A percentile compares a stretch with the other conserved stretches of the same genome.
Conservation (phyloP, 768 basidiomycete genomes). For the Boletus sp. region DNA sequence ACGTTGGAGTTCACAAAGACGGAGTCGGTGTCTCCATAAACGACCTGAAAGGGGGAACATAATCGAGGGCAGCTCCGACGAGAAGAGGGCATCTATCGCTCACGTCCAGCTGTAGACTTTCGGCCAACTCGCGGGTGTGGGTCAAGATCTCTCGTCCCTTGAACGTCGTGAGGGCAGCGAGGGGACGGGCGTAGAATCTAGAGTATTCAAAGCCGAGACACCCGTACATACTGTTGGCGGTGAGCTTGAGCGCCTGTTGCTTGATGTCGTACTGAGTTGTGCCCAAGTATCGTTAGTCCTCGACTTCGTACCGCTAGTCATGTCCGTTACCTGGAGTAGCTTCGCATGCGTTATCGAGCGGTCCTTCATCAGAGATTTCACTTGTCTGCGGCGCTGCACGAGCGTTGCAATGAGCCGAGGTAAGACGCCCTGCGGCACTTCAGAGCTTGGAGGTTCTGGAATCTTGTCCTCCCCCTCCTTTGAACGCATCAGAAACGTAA, state of each 20-base stretch:
- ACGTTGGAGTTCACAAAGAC: constrained; percentile 98
- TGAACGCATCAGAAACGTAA: background rate
- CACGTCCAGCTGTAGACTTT: constrained; percentile 86
- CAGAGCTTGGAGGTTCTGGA: constrained; percentile 79
- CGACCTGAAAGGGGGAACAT: constrained; percentile 57
- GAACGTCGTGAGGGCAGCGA: constrained; percentile 97
- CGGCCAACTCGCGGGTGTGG: constrained; percentile 89
- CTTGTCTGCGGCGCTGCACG: constrained; percentile 83
- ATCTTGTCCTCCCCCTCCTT: constrained; percentile 77
- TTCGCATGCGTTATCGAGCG: constrained; percentile 68
- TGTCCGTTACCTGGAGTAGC: constrained; percentile 68
- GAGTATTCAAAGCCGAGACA: constrained; percentile 98
- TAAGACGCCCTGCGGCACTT: constrained; percentile 81
- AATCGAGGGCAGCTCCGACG: background rate
- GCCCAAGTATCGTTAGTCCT: background rate
- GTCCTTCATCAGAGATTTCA: constrained; percentile 95
- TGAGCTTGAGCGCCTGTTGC: constrained; percentile 94
- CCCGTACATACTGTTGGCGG: constrained; percentile 99
- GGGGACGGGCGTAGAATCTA: constrained; percentile 91
- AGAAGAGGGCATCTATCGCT: constrained; percentile 26
- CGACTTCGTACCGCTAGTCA: background rate
- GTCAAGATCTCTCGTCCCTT: constrained; percentile 98
- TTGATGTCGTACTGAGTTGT: constrained; percentile 85
- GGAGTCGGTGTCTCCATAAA: constrained; percentile 99
- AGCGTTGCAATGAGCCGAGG: constrained; percentile 97